These are phyloP conservation scores for Sporothrix brunneoviolacea DNA, from an alignment of 2,329 filamentous ascomycete genomes.

Conservation along the genomic window DNA sequence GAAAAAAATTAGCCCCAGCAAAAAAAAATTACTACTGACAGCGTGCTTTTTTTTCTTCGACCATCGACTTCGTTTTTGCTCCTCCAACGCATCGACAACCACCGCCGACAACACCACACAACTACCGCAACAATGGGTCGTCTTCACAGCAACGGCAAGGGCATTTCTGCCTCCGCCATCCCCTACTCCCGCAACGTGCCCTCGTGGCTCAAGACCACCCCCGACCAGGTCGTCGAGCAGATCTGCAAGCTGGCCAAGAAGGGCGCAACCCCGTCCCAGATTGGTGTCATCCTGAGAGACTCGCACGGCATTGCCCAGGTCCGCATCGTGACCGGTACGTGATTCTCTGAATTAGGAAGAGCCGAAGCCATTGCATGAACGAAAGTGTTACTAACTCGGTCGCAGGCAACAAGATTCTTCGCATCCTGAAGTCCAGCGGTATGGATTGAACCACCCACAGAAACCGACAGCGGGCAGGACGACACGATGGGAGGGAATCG, in stretches of 20 bases:
- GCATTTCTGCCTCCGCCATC: slow-evolving; percentile 90
- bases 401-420: slow-evolving; percentile 98
- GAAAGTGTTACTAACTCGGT: slow-evolving; percentile 17
- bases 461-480: neutral
- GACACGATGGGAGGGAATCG: neutral
- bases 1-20: slow-evolving; percentile 13
- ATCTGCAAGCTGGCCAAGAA: slow-evolving; percentile 99
- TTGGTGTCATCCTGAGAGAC: slow-evolving; percentile 97
- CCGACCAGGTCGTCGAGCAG: slow-evolving; percentile 97
- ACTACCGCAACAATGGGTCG: slow-evolving; percentile 71
- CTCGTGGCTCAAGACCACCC: slow-evolving; percentile 97
- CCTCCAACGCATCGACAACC: slow-evolving; percentile 23
- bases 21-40: neutral
- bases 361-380: no score
- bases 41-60: slow-evolving; percentile 17
- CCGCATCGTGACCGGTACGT: slow-evolving; percentile 90
- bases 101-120: slow-evolving; percentile 29
- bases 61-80: slow-evolving; percentile 14
- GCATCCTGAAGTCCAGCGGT: slow-evolving; percentile 97
- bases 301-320: slow-evolving; percentile 97
- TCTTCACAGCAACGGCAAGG: slow-evolving; percentile 99
- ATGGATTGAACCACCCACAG: slow-evolving; percentile 48
- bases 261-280: slow-evolving; percentile 97
- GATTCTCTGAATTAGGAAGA: no score
- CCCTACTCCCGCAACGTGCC: slow-evolving; percentile 93